phyloP scores from a whole-genome alignment of 352 stramenopile genomes.

The Globisporangium paddicum region DNA sequence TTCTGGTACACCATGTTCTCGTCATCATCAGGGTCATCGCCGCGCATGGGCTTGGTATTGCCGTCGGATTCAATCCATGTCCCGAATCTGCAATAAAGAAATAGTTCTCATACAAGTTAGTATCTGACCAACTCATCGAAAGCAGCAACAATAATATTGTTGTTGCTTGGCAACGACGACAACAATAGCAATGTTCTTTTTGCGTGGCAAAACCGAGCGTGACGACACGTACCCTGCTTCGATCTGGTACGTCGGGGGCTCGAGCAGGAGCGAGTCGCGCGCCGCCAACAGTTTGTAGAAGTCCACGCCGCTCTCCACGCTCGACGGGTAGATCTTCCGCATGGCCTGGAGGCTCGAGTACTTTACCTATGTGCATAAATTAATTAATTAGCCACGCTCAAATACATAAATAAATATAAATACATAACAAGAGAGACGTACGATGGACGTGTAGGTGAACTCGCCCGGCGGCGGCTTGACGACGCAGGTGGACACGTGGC shows the following conservation, averaged over 20 bases:
- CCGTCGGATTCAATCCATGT: conserved; percentile 82
- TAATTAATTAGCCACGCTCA: too few species aligned
- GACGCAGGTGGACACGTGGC: conserved; percentile 78
- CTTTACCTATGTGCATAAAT: conserved; percentile 44
- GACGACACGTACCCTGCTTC: conserved; percentile 47
- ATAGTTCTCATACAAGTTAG: background rate
- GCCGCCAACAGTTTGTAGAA: conserved; percentile 79
- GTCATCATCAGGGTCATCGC: conserved; percentile 63
- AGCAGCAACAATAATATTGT: background rate
- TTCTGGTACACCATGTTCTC: conserved; percentile 69
- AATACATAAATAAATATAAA: too few species aligned
- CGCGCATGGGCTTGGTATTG: conserved; percentile 73
- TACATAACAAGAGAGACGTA: conserved; percentile 22
- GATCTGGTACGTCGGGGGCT: conserved; percentile 81
- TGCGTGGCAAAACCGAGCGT: background rate
- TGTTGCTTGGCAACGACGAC: background rate
- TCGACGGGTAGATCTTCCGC: conserved; percentile 69
- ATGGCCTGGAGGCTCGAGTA: conserved; percentile 72
- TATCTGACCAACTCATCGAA: background rate
- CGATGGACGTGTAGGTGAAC: conserved; percentile 81
- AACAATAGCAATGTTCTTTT: background rate
- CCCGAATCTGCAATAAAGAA: conserved; percentile 34
- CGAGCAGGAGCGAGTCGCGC: conserved; percentile 67
- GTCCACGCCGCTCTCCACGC: conserved; percentile 54
- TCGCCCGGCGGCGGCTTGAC: conserved; percentile 69